Conservation (phyloP, 257 asterid genomes). For the Capsicum pubescens region DNA sequence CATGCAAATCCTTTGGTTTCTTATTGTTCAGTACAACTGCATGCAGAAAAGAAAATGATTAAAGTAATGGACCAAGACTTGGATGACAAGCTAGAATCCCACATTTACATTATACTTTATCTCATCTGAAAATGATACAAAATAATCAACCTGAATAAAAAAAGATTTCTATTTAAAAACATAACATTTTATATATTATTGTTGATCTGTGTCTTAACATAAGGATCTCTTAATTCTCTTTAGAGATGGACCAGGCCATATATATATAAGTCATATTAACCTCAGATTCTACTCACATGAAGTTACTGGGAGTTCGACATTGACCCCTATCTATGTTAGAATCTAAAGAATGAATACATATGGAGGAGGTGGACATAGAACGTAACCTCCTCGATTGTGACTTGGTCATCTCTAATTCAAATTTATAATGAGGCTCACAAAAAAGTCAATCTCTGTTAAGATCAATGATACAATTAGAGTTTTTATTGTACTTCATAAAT, state of each 20-base stretch:
- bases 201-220: neutral
- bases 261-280: too few species aligned
- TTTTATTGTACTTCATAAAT: too few species aligned
- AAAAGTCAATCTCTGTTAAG: too few species aligned
- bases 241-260: neutral
- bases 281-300: too few species aligned
- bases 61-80: conserved; percentile 27
- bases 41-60: neutral
- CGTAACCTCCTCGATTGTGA: too few species aligned
- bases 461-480: too few species aligned
- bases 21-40: neutral
- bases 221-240: neutral
- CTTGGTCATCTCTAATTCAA: too few species aligned
- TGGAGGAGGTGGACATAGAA: too few species aligned
- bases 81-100: conserved; percentile 19
- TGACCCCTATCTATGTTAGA: too few species aligned
- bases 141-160: neutral
- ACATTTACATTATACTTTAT: neutral
- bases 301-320: too few species aligned
- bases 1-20: conserved; percentile 13
- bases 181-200: neutral
- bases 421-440: too few species aligned
- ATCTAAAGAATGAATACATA: too few species aligned
- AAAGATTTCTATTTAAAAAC: neutral
- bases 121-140: neutral